These are phyloP conservation scores for Chytridium lagenaria DNA, from an alignment of 371 early-diverging fungal genomes.

Conservation along the genomic window DNA sequence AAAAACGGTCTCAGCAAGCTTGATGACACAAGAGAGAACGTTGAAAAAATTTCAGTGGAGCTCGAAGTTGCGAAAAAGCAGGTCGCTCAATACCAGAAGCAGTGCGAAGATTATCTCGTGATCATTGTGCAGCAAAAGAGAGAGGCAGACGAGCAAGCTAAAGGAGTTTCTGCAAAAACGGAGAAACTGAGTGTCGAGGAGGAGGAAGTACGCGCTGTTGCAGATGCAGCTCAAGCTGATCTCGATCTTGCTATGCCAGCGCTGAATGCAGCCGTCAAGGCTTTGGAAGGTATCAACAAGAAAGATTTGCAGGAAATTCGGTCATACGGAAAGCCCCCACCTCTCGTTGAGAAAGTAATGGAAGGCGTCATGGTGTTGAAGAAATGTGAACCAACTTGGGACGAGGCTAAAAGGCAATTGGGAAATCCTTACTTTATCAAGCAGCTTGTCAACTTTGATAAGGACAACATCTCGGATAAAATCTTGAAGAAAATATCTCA, in stretches of 20 bases:
- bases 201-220: constrained; percentile 62
- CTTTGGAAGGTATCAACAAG: constrained; percentile 64
- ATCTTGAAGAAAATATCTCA: constrained; percentile 61
- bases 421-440: constrained; percentile 67
- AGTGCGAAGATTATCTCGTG: constrained; percentile 67
- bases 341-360: constrained; percentile 65
- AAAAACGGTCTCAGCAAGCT: constrained; percentile 61
- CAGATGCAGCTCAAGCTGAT: constrained; percentile 64
- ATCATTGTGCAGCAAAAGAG: constrained; percentile 66
- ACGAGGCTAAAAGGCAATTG: constrained; percentile 67
- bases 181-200: constrained; percentile 64
- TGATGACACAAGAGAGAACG: constrained; percentile 58
- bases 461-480: constrained; percentile 65
- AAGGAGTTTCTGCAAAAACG: constrained; percentile 57
- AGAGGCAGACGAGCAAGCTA: constrained; percentile 68
- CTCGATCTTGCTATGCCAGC: constrained; percentile 64
- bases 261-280: constrained; percentile 60
- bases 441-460: constrained; percentile 63
- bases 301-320: constrained; percentile 62
- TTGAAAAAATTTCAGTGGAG: constrained; percentile 61
- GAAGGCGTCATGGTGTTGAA: constrained; percentile 68
- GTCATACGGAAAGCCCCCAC: constrained; percentile 63
- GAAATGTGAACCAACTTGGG: constrained; percentile 68
- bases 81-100: constrained; percentile 61
- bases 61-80: constrained; percentile 61